These are phyloP conservation scores for Viola odorata DNA, from an alignment of 345 rosid genomes.

Conservation along the genomic window DNA sequence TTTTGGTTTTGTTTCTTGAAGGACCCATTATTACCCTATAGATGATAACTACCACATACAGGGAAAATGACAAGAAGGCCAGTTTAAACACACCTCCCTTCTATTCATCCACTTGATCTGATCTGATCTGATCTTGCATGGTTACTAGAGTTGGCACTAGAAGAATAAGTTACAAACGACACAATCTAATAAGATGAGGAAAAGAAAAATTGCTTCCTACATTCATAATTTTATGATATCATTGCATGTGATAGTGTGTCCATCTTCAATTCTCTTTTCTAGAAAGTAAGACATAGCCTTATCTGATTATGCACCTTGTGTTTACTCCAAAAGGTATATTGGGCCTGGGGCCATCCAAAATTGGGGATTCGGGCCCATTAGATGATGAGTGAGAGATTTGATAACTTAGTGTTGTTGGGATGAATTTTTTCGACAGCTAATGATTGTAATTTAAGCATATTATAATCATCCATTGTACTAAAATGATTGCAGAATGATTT, in stretches of 20 bases:
- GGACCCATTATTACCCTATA: conserved; percentile 8
- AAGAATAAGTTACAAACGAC: conserved; percentile 9
- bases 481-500: background rate
- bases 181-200: background rate
- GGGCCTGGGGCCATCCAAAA: background rate
- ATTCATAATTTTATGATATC: background rate
- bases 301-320: background rate
- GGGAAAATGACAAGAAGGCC: conserved; percentile 10
- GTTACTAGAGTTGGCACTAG: conserved; percentile 13
- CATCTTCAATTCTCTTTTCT: too few relatives aligned
- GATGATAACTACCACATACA: background rate
- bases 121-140: conserved; percentile 16
- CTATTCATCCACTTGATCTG: conserved; percentile 1
- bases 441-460: conserved; percentile 3
- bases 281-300: background rate
- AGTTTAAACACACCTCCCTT: background rate
- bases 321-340: background rate
- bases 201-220: background rate
- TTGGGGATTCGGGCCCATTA: background rate
- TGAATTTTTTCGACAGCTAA: background rate
- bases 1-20: background rate
- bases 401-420: background rate
- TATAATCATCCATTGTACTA: conserved; percentile 5
- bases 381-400: background rate
- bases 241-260: too few relatives aligned